These are phyloP conservation scores for Geotrichum histeridarum DNA, from an alignment of 1,139 yeast species.

Conservation along the genomic window DNA sequence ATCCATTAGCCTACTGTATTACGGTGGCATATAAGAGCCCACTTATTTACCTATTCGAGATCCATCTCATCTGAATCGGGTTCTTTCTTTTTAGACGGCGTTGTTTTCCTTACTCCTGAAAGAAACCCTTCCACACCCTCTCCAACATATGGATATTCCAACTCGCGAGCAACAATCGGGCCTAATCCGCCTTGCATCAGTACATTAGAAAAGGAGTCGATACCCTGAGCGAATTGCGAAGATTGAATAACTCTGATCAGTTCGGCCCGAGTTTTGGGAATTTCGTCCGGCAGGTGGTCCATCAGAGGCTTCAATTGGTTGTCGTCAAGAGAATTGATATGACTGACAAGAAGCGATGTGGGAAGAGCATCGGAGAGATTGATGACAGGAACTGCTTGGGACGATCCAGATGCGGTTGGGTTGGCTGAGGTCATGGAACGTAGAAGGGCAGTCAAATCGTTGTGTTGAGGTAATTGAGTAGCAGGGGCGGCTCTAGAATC, in stretches of 20 bases:
- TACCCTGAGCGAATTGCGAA: slow-evolving; percentile 51
- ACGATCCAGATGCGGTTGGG: slow-evolving; percentile 1
- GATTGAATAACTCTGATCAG: slow-evolving; percentile 48
- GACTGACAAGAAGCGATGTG: slow-evolving; percentile 39
- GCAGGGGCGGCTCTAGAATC: not conserved
- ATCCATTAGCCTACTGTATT: not conserved
- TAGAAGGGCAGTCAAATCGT: slow-evolving; percentile 12
- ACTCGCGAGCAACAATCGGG: slow-evolving; percentile 47
- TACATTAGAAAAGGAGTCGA: slow-evolving; percentile 44
- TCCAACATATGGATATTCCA: slow-evolving; percentile 50
- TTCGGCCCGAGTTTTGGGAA: slow-evolving; percentile 42
- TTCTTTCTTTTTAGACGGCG: slow-evolving; percentile 29
- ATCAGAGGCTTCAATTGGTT: slow-evolving; percentile 41
- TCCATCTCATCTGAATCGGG: slow-evolving; percentile 1
- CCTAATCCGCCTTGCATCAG: slow-evolving; percentile 49
- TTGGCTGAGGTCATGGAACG: slow-evolving; percentile 18
- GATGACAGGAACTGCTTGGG: slow-evolving; percentile 25
- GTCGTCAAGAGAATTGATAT: slow-evolving; percentile 41
- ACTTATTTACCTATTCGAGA: not conserved
- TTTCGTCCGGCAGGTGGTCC: slow-evolving; percentile 44
- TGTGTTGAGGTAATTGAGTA: not conserved
- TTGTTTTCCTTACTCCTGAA: slow-evolving; percentile 36
- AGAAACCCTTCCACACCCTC: slow-evolving; percentile 57
- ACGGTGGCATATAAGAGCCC: not conserved
- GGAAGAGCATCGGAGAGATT: slow-evolving; percentile 44